Percentiles rank a stretch among this genome's conserved stretches.
These are phyloP conservation scores for Amyloporia xantha DNA, from an alignment of 768 basidiomycete genomes.

Conservation along the genomic window DNA sequence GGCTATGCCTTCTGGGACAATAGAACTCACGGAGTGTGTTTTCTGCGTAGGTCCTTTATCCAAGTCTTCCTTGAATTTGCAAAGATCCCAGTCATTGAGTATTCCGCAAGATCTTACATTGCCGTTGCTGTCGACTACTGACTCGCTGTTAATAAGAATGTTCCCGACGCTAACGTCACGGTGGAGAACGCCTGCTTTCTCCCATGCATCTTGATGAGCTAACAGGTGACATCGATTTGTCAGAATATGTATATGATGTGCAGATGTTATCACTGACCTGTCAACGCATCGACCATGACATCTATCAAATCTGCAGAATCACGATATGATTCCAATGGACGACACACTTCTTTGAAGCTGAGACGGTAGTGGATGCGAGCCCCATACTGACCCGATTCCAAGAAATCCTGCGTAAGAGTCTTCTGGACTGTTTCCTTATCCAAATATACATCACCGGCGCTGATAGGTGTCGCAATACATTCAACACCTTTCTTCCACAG, in stretches of 20 bases:
- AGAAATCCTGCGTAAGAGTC: background rate
- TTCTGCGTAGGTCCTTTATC: background rate
- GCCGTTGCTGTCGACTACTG: no score
- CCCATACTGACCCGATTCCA: background rate
- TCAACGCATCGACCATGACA: background rate
- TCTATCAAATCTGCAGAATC: background rate
- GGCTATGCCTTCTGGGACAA: no score
- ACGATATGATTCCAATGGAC: background rate
- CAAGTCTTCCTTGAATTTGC: background rate
- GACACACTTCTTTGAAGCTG: conserved; percentile 7
- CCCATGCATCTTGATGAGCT: background rate
- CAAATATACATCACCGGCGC: background rate
- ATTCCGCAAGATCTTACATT: no score
- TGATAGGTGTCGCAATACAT: background rate
- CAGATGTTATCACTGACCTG: background rate
- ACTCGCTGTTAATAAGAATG: background rate
- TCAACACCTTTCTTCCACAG: background rate
- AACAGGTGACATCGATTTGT: background rate
- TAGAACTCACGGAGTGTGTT: background rate
- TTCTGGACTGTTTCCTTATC: conserved; percentile 4
- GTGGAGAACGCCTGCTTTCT: conserved; percentile 1
- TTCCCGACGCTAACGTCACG: conserved; percentile 9
- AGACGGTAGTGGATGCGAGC: conserved; percentile 9
- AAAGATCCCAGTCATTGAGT: background rate
- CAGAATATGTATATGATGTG: background rate